Conservation (phyloP, 768 basidiomycete species). For the Psilocybe tampanensis region DNA sequence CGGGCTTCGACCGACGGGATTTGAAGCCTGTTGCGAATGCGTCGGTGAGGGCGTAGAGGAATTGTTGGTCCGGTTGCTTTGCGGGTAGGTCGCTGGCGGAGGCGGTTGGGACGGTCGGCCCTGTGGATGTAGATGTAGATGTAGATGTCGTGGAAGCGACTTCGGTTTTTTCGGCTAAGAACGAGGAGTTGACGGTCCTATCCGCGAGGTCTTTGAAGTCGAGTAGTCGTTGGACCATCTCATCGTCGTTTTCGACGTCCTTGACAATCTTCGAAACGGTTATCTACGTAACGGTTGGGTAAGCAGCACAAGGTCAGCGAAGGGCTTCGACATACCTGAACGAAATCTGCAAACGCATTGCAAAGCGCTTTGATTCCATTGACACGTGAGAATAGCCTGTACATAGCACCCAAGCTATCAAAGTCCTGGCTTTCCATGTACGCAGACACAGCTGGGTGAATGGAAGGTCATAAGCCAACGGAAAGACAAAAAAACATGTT, state of each 20-base stretch:
- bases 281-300: conserved; percentile 36
- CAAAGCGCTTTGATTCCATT: conserved; percentile 54
- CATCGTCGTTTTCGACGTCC: conserved; percentile 62
- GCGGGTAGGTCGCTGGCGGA: conserved; percentile 34
- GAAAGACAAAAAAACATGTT: not conserved
- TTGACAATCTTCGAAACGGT: conserved; percentile 67
- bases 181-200: conserved; percentile 48
- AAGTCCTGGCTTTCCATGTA: conserved; percentile 52
- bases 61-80: conserved; percentile 52
- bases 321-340: conserved; percentile 64
- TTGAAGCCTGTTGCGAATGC: conserved; percentile 79
- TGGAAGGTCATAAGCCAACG: too few species aligned
- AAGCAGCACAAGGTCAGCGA: not conserved
- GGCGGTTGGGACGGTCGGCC: conserved; percentile 10
- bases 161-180: conserved; percentile 43
- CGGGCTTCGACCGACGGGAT: conserved; percentile 77
- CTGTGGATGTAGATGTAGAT: conserved; percentile 1
- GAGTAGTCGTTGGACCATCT: conserved; percentile 77
- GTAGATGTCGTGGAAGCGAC: conserved; percentile 18
- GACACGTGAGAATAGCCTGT: conserved; percentile 63
- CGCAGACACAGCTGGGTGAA: conserved; percentile 49
- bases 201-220: conserved; percentile 66
- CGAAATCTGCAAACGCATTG: conserved; percentile 59
- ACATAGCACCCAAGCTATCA: conserved; percentile 41
- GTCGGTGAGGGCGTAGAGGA: conserved; percentile 68